Evolutionary conservation across 148 eudicot genomes (phyloP), one percentile per base, ranked within the genome.

Genomic region (Chenopodium berlandieri): DNA sequence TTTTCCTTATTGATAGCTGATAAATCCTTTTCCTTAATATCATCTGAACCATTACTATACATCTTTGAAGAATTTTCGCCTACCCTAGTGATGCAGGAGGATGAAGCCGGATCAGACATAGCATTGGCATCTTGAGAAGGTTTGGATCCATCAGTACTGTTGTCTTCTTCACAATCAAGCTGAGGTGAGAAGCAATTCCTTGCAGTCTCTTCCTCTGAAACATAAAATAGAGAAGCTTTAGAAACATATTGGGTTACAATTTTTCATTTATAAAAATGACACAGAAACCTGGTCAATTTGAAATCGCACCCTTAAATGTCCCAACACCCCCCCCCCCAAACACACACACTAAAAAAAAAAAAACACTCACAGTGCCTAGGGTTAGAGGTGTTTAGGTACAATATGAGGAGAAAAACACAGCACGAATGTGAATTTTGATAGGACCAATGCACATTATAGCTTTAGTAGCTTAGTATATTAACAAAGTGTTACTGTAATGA

Each of bases 181-280:
- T 86, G 85, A 10, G 98, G 98, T 25, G 96, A 94, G 84, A 86
- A 92, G 87, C 14, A 25, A 44, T 34, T 81, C 14, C 0, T 67
- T 62, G 44, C 25, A 82, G 86, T 85, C 82, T 92, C 98, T 32
- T 86, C 86, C 84, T 86, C 98, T 94, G 89, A 73, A 73, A 4
- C 16, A 56, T 62, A 22, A 20, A 7, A 62, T 22, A n/a, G 9
- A 22, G 25, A 62, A 56, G 62, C 22, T 56, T 25, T 5, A 62
- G 27, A 62, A 62, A 22, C 23, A 20, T n/a, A 62, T 20, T 7
- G 2, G 22, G 4, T n/a, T 1, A 20, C n/a, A 7, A 14, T 17
- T 58, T 6, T 58, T 58, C 7, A 58, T 4, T 22, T n/a, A 25
- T 1, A 22, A 62, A 22, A 62, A 23, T 20, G 25, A 62, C 7